Base-by-base conservation (phyloP, 202 grass and related monocot species). In the Zizania palustris region DNA sequence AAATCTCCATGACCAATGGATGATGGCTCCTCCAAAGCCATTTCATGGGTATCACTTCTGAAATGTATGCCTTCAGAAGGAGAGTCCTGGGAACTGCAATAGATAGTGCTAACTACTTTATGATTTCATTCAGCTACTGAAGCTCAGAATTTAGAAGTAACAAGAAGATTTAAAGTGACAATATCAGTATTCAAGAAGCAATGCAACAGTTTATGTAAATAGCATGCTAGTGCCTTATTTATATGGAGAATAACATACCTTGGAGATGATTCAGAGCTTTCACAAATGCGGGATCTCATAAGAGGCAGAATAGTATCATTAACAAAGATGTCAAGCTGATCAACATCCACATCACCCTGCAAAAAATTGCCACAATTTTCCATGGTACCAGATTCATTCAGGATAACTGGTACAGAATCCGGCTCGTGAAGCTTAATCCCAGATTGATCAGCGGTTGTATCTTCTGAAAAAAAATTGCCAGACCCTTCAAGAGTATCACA, bases 21-120 rank as follows among this genome's bases (percentile, higher is more conserved):
- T 83, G 96, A 99, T 79, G 96, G 87, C 72, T 93, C 96, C 83
- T 96, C 96, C 35, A 70, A 76, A 69, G 90, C 89, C 10, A 82
- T 63, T 78, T 85, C 85, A 55, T 85, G 69, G 45, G 64, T 72
- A 73, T 88, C 89, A 87, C 84, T 81, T 85, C 81, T 87, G 11
- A 85, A 85, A 78, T 88, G 86, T 72, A 86, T 76, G 22, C 87
- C 77, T 86, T 87, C 91, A 49, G 74, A 90, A 85, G 87, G 89
- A 48, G 88, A 93, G 70, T 36, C 78, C 60, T 88, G 84, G 65
- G 83, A 88, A 82, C 88, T 93, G 72, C 82, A 87, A 21, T 35
- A 44, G 75, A 76, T 40, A 64, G 72, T 34, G 62, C 19, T 22
- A 74, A 71, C 13, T 46, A 41, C 73, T 46, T 81, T 62, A 67